Conservation (phyloP, 1,284 basidiomycete species). For the Pterulicium gracile region DNA sequence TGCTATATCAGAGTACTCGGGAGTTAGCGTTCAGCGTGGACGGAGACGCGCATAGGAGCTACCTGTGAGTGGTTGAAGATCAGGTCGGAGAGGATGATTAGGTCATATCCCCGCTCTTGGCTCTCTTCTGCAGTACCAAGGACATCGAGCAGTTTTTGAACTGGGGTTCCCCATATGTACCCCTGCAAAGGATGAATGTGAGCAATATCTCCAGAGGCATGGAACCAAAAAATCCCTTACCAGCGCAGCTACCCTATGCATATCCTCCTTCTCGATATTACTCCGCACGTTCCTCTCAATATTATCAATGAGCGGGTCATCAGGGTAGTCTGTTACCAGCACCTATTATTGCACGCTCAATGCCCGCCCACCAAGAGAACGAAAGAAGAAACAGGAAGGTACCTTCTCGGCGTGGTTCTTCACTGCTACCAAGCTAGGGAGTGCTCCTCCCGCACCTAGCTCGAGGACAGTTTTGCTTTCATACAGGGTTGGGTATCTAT, state of each 20-base stretch:
- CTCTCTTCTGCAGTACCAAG: slow-evolving; percentile 17
- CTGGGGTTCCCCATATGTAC: slow-evolving; percentile 82
- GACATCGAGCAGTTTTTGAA: slow-evolving; percentile 38
- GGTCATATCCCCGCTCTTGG: slow-evolving; percentile 41
- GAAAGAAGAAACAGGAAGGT: slow-evolving; percentile 8
- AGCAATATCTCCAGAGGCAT: too few species aligned
- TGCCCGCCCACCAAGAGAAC: neutral
- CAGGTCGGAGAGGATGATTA: slow-evolving; percentile 87
- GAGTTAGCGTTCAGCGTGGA: neutral
- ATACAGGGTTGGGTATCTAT: slow-evolving; percentile 40
- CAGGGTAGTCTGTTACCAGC: slow-evolving; percentile 90
- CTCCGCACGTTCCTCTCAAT: slow-evolving; percentile 56
- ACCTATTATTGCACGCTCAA: slow-evolving; percentile 32
- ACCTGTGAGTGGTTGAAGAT: slow-evolving; percentile 85
- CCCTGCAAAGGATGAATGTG: too few species aligned
- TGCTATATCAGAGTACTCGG: slow-evolving; percentile 39
- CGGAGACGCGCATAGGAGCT: slow-evolving; percentile 7
- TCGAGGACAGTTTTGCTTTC: slow-evolving; percentile 56
- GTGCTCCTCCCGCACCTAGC: slow-evolving; percentile 86
- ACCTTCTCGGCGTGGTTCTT: slow-evolving; percentile 59
- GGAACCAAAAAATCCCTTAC: slow-evolving; percentile 22
- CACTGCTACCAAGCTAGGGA: slow-evolving; percentile 72
- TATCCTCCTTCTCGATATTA: slow-evolving; percentile 35
- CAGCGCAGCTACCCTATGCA: slow-evolving; percentile 31
- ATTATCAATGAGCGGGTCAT: slow-evolving; percentile 70